Base-by-base conservation (phyloP, 2,329 filamentous ascomycete genomes). In the Trichoderma atroviride region DNA sequence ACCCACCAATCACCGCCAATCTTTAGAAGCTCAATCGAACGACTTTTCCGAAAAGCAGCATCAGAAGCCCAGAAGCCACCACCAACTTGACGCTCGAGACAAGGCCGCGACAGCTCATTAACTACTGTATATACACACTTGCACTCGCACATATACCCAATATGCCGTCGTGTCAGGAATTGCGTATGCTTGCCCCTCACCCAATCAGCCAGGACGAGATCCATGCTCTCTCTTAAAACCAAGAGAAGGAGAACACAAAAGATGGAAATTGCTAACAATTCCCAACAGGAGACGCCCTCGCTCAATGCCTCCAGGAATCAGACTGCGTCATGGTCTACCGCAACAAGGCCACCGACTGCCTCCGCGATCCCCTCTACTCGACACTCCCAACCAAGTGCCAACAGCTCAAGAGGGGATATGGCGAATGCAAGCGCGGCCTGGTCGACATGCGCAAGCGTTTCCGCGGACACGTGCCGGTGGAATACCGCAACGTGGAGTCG, bases 371-470 rank as follows among this genome's bases (percentile, higher is more conserved):
- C 4, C 89, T 97, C 72, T 85, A 89, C 79, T 90, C 96, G 72
- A 91, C 90, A 7, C 89, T 99, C 16, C 95, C 96, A 24, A 90
- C 88, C 29, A 90, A 91, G 81, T 99, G 96, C 82, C 93, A 95
- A 79, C 95, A 97, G 81, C 87, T 99, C 70, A 93, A 95, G 79
- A 94, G 93, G 79, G 93, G 94, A 57, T 96, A 96, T 76, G 92
- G 93, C 79, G 93, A 97, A 79, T 99, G 96, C 87, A 96, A 97
- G 78, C 92, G 95, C 73, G 96, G 96, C 73, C 89, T 97, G 89
- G 92, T 98, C 75, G 96, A 99, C 80, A 99, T 99, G 96, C 92
- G 96, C 79, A 98, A 98, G 84, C 91, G 96, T 40, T 98, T 99
- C 82, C 89, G 96, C 68, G 96, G 96, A 70, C 98, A 98, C 83